Evolutionary conservation across 306 rosid genomes (phyloP).

Genomic region (Fragaria vesca): DNA sequence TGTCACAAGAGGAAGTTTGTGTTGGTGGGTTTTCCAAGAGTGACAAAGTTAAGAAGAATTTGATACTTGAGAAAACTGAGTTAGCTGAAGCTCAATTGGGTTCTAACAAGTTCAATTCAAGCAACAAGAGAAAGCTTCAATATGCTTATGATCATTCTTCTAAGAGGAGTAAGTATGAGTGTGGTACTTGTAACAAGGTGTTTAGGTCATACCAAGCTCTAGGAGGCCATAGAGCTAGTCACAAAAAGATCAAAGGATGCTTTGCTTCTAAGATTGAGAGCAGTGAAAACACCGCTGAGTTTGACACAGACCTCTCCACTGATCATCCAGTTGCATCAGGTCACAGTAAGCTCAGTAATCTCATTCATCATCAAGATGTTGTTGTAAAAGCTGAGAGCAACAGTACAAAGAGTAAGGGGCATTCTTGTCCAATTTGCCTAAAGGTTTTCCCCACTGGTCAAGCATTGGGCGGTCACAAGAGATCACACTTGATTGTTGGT

Average conservation of each 20-base stretch:
- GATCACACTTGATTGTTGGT: slow-evolving; percentile 60
- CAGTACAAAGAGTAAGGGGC: slow-evolving; percentile 41
- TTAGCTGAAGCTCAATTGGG: slow-evolving; percentile 29
- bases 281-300: slow-evolving; percentile 62
- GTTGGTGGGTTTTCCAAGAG: slow-evolving; percentile 31
- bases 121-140: slow-evolving; percentile 35
- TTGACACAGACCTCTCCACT: slow-evolving; percentile 40
- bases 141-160: slow-evolving; percentile 24
- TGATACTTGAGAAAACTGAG: slow-evolving; percentile 38
- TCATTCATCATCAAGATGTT: slow-evolving; percentile 13
- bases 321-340: slow-evolving; percentile 33
- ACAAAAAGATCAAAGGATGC: slow-evolving; percentile 66
- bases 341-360: slow-evolving; percentile 33
- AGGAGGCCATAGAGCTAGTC: slow-evolving; percentile 95
- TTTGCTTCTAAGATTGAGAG: slow-evolving; percentile 53
- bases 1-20: slow-evolving; percentile 25
- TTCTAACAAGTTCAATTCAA: slow-evolving; percentile 36
- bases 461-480: slow-evolving; percentile 95
- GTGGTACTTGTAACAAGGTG: slow-evolving; percentile 68
- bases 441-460: slow-evolving; percentile 78
- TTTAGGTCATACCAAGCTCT: slow-evolving; percentile 88
- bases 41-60: slow-evolving; percentile 27
- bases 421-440: slow-evolving; percentile 73
- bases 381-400: slow-evolving; percentile 16
- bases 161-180: slow-evolving; percentile 68